Base-by-base conservation (phyloP, 2,329 filamentous ascomycete species). In the Aureobasidium sp. region DNA sequence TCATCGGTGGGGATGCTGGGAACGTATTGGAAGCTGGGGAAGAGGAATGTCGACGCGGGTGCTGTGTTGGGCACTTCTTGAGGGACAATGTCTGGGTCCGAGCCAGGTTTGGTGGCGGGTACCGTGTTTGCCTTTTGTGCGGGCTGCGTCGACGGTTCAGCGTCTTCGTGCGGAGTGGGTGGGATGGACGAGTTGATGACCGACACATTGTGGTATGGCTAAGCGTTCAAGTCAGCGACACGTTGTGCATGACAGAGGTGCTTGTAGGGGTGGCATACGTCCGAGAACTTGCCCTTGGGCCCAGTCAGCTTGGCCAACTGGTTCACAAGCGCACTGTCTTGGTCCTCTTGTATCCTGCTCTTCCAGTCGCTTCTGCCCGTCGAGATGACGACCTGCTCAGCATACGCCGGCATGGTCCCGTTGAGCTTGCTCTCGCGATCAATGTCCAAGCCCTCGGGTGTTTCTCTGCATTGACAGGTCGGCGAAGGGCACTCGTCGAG, bases 121-220 rank as follows among this genome's bases (percentile, higher is more conserved):
- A 64, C 51, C 40, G 63, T 29, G 31, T 33, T 50, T 31, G 45
- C 45, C 25, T 50, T 60, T 29, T 25, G 29, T 17, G 29, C 37
- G n/a, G 57, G n/a, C 15, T 55, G 54, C 31, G 51, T 60, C 46
- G 60, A 40, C 42, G 53, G 31, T 47, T 59, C 58, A 71, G 71
- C 0, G 68, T 65, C 35, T 23, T 43, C 51, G 37, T 64, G 61
- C 3, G 69, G 64, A 4, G 75, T 80, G 33, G 87, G 82, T 10
- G 81, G 77, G 66, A 96, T 86, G 0, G 90, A 95, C 13, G 87
- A 82, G 68, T 89, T 89, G 23, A 89, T 84, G 60, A 93, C 77
- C 27, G 90, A 82, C 61, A 95, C 75, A 71, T 92, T 89, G 74
- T 92, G 88, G 72, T 88, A 95, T 35, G 91, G 90, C 89, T 96